Conservation (phyloP, 768 basidiomycete species). For the Cystofilobasidium bisporidii region DNA sequence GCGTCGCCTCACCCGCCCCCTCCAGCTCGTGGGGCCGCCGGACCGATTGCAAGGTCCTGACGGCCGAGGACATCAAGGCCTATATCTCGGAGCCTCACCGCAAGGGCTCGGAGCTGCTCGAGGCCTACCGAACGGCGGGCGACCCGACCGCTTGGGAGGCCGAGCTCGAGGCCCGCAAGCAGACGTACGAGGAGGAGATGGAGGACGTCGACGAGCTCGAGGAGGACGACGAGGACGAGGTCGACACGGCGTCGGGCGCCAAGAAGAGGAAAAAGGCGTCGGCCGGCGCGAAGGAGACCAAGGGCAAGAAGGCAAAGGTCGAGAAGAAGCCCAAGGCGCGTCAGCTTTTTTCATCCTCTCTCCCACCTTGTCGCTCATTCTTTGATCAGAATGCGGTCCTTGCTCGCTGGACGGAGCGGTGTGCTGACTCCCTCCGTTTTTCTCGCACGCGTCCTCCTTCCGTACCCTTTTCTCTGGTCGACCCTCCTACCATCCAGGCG, state of each 20-base stretch:
- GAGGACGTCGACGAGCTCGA: slow-evolving; percentile 61
- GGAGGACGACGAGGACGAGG: slow-evolving; percentile 46
- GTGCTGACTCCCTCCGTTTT: not conserved
- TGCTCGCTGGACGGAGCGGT: no score
- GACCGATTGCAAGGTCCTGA: slow-evolving; percentile 71
- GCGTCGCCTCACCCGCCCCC: not conserved
- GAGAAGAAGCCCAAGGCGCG: slow-evolving; percentile 29
- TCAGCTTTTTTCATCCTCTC: not conserved
- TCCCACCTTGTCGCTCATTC: no score
- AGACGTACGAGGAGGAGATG: slow-evolving; percentile 47
- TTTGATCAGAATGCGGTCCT: no score
- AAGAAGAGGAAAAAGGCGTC: slow-evolving; percentile 46
- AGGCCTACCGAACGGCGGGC: no score
- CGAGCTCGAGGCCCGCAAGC: slow-evolving; percentile 44
- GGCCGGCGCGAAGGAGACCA: slow-evolving; percentile 38
- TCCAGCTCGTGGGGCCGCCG: slow-evolving; percentile 70
- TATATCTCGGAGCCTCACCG: slow-evolving; percentile 52
- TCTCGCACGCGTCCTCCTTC: not conserved
- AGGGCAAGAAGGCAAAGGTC: slow-evolving; percentile 31
- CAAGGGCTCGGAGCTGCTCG: no score
- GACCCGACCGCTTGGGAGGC: slow-evolving; percentile 60
- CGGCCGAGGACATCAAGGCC: slow-evolving; percentile 67
- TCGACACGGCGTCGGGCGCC: slow-evolving; percentile 3
- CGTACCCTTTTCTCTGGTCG: not conserved
- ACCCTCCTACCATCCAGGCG: not conserved